Base-by-base conservation (phyloP, 306 rosid genomes). In the Gillenia trifoliata region DNA sequence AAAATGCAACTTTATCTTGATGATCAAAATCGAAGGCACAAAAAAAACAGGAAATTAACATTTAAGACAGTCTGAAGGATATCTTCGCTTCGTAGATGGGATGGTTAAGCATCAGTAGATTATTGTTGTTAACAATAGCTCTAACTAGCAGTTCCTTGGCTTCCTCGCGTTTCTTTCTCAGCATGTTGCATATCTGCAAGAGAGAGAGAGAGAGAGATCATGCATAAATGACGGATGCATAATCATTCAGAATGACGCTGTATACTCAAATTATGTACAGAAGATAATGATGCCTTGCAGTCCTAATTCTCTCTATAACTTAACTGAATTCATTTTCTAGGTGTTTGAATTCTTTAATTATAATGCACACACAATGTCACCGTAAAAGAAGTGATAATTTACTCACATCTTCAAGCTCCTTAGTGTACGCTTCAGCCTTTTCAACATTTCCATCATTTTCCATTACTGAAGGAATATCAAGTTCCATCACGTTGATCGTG, bases 401-500 rank as follows among this genome's bases (percentile, higher is more conserved):
- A 85, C 99, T 92, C 85, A 90, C 97, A 74, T 87, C 85, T 66
- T 94, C 97, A 79, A 94, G 97, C 71, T 94, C 96, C 85, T 88
- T 89, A 68, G 88, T 66, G 79, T 83, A 90, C 22, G 86, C 88
- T 80, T 90, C 95, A 74, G 96, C 97, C 83, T 90, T 91, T 89
- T 86, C 90, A 70, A 94, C 89, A 76, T 72, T 88, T 76, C 85
- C 81, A 76, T 90, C 86, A 75, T 85, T 91, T 74, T 88, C 96
- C 80, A 78, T 57, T 7, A 68, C 75, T 29, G 77, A 65, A 73
- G 88, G 78, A 45, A 85, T 78, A 83, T 83, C 88, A 69, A 85
- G 67, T 77, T 90, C 95, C 77, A 75, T 83, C 74, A 74, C 59
- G 66, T 83, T 83, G 62, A 78, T 70, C 83, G 23, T 78, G 28